Conservation (phyloP, 305 asterid species). For the Fraxinus ornus region DNA sequence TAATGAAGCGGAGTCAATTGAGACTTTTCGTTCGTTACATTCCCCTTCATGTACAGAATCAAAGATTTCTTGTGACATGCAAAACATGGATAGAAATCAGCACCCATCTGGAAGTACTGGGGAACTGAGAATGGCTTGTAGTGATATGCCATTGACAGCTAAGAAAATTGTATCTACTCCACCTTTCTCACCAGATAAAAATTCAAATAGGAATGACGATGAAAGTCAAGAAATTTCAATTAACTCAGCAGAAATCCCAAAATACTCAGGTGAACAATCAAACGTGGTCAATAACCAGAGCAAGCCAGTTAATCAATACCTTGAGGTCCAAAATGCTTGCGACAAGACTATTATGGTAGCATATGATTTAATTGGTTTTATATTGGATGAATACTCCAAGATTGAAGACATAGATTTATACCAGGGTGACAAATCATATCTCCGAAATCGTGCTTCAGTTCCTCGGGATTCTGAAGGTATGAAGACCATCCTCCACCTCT, state of each 20-base stretch:
- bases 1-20: conserved; percentile 28
- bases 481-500: background rate
- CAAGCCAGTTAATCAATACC: conserved; percentile 47
- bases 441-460: conserved; percentile 33
- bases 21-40: conserved; percentile 12
- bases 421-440: conserved; percentile 41
- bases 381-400: conserved; percentile 49
- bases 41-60: conserved; percentile 29
- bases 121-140: conserved; percentile 21
- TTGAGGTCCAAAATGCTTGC: conserved; percentile 67
- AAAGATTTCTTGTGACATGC: conserved; percentile 26
- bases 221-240: conserved; percentile 27
- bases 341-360: conserved; percentile 58
- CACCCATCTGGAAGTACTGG: conserved; percentile 14
- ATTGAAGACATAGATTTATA: conserved; percentile 34
- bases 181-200: conserved; percentile 21
- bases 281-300: conserved; percentile 22
- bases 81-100: conserved; percentile 14
- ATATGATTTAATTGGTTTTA: conserved; percentile 49
- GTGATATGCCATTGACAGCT: conserved; percentile 19
- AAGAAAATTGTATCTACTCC: conserved; percentile 26
- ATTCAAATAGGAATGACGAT: conserved; percentile 19
- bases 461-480: conserved; percentile 43
- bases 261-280: conserved; percentile 24
- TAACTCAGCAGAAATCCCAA: conserved; percentile 20